Evolutionary conservation across 2,329 filamentous ascomycete genomes (phyloP), one percentile per base, ranked within the genome.

Genomic region (Zymoseptoria brevis): DNA sequence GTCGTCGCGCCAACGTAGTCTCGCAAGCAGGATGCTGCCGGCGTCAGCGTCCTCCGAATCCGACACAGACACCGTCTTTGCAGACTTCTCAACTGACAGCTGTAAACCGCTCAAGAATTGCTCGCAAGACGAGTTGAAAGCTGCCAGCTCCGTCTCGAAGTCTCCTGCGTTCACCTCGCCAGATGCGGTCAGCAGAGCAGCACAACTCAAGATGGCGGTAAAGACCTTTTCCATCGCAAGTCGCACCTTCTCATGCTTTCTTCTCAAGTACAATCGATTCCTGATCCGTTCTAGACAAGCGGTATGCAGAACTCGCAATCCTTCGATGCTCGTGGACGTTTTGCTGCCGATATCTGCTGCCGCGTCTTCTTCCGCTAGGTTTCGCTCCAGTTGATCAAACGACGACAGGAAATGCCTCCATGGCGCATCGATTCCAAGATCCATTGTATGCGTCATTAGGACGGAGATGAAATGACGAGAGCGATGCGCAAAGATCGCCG

Each of bases 401-500:
- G 84, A 87, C 0, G 70, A 69, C 54, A 88, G 83, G 61, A 96
- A 93, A 0, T 77, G 76, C 21, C 76, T 76, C 92, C 93, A 97
- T 0, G 87, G 84, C 16, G 81, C 79, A 7, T 82, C 81, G 55
- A 97, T 86, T 1, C 87, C 91, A 0, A 85, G 82, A 59, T 93
- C 89, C 63, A 95, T 87, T 67, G 92, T 88, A 69, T 96, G 94
- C 1, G 86, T 82, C 48, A 85, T 83, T 0, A 96, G 74, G 8
- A 83, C 83, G 0, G 83, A 81, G 22, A 96, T 80, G 64, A 97
- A 92, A 71, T 94, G 87, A 56, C 89, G 86, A 0, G 90, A 87
- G 69, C 96, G 89, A 45, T 87, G 80, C 5, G 86, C 81, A 64
- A 96, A 91, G 21, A 59, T 49, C 6, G 49, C 21, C 13, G 13